Evolutionary conservation across 2,329 filamentous ascomycete species (phyloP).

Genomic region (Sporothrix protearum): DNA sequence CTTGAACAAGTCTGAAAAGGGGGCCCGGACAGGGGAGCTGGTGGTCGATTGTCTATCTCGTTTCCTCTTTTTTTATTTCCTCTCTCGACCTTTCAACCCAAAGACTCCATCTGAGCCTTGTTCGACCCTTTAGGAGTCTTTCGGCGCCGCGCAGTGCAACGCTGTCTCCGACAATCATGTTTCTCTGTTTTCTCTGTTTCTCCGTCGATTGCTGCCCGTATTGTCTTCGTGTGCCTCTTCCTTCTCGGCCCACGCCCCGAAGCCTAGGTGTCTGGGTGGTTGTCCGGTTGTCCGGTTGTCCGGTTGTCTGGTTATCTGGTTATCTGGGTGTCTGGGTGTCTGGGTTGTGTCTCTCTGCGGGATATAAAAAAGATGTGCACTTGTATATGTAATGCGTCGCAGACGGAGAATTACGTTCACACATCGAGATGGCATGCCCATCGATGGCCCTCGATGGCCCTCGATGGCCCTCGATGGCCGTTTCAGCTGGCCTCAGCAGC

Average conservation of each 20-base stretch:
- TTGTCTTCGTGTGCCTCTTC: neutral
- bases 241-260: too few relatives aligned
- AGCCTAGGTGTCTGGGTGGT: too few relatives aligned
- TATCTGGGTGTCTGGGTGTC: too few relatives aligned
- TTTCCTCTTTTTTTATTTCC: neutral
- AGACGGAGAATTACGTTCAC: too few relatives aligned
- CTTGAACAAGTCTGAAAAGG: neutral
- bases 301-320: too few relatives aligned
- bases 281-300: too few relatives aligned
- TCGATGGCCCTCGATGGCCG: neutral
- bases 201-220: neutral
- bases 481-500: neutral
- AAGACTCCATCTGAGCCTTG: neutral
- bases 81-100: neutral
- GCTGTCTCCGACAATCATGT: neutral
- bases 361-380: constrained; percentile 2
- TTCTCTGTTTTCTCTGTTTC: too few relatives aligned
- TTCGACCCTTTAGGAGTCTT: constrained; percentile 14
- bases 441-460: neutral
- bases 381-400: neutral
- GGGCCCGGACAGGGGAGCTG: neutral
- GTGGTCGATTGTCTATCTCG: neutral
- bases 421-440: neutral
- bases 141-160: neutral
- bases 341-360: neutral